Evolutionary conservation across 2,329 filamentous ascomycete genomes (phyloP).

Genomic region (Talaromyces islandicus): DNA sequence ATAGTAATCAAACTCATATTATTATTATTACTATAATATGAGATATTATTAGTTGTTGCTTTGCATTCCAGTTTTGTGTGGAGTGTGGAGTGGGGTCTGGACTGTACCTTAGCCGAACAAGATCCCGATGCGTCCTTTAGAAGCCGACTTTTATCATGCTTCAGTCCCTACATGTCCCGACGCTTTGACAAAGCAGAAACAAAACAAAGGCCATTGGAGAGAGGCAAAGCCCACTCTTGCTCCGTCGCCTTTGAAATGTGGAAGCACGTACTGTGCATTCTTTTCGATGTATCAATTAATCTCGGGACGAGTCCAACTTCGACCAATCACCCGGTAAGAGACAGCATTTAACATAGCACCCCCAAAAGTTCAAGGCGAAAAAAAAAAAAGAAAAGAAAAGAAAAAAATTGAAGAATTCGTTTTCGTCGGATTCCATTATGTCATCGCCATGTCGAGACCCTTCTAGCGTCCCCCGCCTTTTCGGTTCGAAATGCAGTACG

Average conservation of each 20-base stretch:
- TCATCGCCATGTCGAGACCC: background rate
- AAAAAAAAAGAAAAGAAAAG: background rate
- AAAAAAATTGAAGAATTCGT: background rate
- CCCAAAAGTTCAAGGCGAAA: background rate
- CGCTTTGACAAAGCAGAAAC: background rate
- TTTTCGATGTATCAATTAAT: background rate
- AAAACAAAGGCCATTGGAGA: background rate
- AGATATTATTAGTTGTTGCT: too few relatives aligned
- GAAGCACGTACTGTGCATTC: background rate
- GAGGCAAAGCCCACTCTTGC: background rate
- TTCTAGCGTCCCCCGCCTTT: background rate
- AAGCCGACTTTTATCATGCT: background rate
- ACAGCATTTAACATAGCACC: background rate
- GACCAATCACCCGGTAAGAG: too few relatives aligned
- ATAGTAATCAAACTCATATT: background rate
- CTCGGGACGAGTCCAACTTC: too few relatives aligned
- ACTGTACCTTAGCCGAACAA: background rate
- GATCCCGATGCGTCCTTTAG: background rate
- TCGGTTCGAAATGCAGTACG: background rate
- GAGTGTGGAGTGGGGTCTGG: background rate
- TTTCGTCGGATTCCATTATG: background rate
- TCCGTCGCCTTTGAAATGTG: background rate
- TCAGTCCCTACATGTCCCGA: background rate
- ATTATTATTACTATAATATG: too few relatives aligned
- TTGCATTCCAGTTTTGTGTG: background rate